A percentile compares a stretch with the other conserved stretches of the same genome.
phyloP scores from a whole-genome alignment of 345 rosid genomes.

The Citrus mangshanensis region DNA sequence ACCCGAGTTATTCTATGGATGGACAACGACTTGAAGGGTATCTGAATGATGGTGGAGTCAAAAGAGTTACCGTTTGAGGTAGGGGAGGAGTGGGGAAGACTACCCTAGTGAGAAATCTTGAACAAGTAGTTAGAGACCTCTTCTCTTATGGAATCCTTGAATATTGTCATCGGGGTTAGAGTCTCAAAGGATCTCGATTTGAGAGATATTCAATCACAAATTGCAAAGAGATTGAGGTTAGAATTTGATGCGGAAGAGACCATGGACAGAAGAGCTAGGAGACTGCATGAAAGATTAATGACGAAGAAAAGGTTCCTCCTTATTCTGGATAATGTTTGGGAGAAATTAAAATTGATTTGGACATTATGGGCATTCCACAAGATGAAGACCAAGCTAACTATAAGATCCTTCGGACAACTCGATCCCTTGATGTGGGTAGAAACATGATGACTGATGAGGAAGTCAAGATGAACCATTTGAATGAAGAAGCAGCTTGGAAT shows the following conservation, averaged over 20 bases:
- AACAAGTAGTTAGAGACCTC: constrained; percentile 17
- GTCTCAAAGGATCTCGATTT: constrained; percentile 22
- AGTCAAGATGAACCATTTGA: constrained; percentile 15
- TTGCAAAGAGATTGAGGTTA: constrained; percentile 28
- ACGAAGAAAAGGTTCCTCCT: constrained; percentile 21
- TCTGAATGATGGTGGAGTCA: constrained; percentile 7
- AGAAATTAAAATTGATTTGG: constrained; percentile 20
- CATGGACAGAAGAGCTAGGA: constrained; percentile 17
- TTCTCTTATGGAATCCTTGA: background rate
- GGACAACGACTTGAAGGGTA: constrained; percentile 2
- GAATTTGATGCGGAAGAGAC: constrained; percentile 15
- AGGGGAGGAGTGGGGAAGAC: constrained; percentile 35
- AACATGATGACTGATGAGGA: constrained; percentile 25
- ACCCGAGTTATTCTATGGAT: too few relatives aligned
- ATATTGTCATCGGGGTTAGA: constrained; percentile 26
- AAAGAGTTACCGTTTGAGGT: constrained; percentile 26
- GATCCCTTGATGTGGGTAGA: constrained; percentile 22
- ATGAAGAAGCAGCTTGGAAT: constrained; percentile 23
- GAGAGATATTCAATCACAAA: constrained; percentile 12
- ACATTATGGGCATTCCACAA: constrained; percentile 22
- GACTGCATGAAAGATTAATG: background rate
- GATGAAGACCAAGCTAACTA: constrained; percentile 3
- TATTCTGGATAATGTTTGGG: constrained; percentile 33
- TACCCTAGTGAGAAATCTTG: constrained; percentile 22
- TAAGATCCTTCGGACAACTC: constrained; percentile 27